Evolutionary conservation across 2,329 filamentous ascomycete species (phyloP), one percentile per base, ranked within the genome.

Genomic region (Onygena corvina): DNA sequence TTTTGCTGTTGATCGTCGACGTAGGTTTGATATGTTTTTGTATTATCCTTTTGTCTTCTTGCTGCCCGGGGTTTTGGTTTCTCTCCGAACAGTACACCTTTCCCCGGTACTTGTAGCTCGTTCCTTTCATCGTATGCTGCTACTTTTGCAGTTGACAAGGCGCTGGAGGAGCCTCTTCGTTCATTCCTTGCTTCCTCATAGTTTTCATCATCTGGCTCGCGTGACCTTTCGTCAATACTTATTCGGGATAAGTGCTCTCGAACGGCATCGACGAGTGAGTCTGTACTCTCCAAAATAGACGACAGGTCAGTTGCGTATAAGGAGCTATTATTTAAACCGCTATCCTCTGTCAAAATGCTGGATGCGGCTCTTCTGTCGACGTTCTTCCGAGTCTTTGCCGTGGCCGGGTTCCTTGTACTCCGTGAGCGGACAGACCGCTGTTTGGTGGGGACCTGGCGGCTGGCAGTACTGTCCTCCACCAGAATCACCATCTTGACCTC

Each of bases 1-100:
- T 61, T 67, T 14, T 55, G 53, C 44, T 63, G 61, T 27, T 58
- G 55, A 52, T 68, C 60, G 18, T 61, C 53, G 11, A 68, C 62
- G 63, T 66, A 3, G 62, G 66, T 20, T 58, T 51, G 12, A 61
- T 57, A 2, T 53, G 51, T 3, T 49, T 30, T 55, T 59, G 27
- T 55, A 58, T 47, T 14, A 3, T 23, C 33, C 20, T 36, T 29
- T 47, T 18, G 31, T 25, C 11, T 30, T 27, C n/a, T 47, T 6
- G 20, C 31, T 14, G 12, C 12, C 12, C 9, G 38, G 2, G 38
- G 5, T 16, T 3, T 42, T 3, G 38, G 16, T n/a, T 9, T 11
- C 11, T 27, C n/a, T n/a, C n/a, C n/a, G n/a, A n/a, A n/a, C n/a
- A n/a, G n/a, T n/a, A n/a, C n/a, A n/a, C n/a, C n/a, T n/a, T n/a